Evolutionary conservation across 176 grass and related monocot genomes (phyloP), one percentile per base, ranked within the genome.

Genomic region (Zoysia japonica): DNA sequence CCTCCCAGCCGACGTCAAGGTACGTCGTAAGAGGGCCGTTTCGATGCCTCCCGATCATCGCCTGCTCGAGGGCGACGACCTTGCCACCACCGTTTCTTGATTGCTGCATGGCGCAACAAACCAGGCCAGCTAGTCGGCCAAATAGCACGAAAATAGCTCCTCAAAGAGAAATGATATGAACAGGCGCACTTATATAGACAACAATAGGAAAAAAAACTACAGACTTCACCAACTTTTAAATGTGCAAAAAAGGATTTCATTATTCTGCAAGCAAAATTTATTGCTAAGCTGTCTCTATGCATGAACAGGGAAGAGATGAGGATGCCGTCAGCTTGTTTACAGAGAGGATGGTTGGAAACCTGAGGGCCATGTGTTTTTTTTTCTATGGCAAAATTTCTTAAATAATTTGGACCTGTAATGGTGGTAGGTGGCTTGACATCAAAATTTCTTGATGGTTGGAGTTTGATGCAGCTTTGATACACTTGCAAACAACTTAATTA

Each of bases 1-100:
- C 28, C 28, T 86, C 70, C 41, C 53, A 69, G 9, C 73, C 73
- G 48, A 78, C 39, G 64, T 77, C 78, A n/a, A 80, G 78, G 78
- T 92, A 81, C 55, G 84, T 53, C 70, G 89, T 65, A 65, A 92
- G 65, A 55, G 78, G 77, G 48, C 68, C 51, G 72, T 86, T 86
- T 74, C 78, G 65, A 67, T 67, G 72, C 49, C 45, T 45, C 7
- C 87, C 71, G 57, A 55, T 28, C 67, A 50, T 16, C 14, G 47
- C 59, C 13, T 81, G 59, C 44, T 85, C 66, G n/a, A 72, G 72
- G 52, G 48, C 19, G 65, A 81, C 71, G 55, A 81, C 66, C 71
- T 76, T 81, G 49, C 69, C 61, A 54, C 71, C 77, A 11, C 78
- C 78, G 78, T 65, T 72, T 78, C 87, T 71, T 50, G 20, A 9